Base-by-base conservation (phyloP, 2,329 filamentous ascomycete genomes). In the Polytolypa hystricis region DNA sequence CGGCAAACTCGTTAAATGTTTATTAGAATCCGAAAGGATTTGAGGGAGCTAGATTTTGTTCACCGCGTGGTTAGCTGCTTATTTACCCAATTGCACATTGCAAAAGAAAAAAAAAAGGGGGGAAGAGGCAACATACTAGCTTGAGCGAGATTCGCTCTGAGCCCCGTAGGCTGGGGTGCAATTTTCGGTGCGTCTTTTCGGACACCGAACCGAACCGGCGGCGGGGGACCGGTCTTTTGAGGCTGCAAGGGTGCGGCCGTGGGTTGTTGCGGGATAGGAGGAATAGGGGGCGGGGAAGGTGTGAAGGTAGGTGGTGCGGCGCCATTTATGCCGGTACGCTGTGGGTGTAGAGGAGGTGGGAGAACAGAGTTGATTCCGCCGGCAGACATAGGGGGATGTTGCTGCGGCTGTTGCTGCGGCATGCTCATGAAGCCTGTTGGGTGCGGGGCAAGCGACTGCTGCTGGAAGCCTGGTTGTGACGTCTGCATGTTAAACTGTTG, bases 121-220 rank as follows among this genome's bases (percentile, higher is more conserved):
- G 23, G 26, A 31, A 19, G 30, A 32, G 40, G 30, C 20, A 40
- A 87, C 89, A 81, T 79, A 96, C 89, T 98, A 54, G 91, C 91
- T 76, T 93, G 84, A 35, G 83, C 73, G 48, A 98, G 71, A 58
- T 96, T 95, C 39, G 91, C 91, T 66, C 83, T 78, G 51, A 82
- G 71, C 45, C 91, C 91, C 5, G 91, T 98, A 18, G 85, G 73
- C 65, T 96, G 91, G 19, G 87, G 78, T 42, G 74, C 71, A 50
- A 96, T 64, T 59, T 83, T 91, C 62, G 86, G 85, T 19, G 77
- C 65, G 33, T 78, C 75, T 18, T 70, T 66, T 39, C 74, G 71
- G 23, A 93, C 79, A 26, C 91, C 91, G 57, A 98, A 98, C 41
- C 85, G 76, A 12, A 98, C 80, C 16, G 85, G 77, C 30, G 91